These are phyloP conservation scores for Coemansia javaensis DNA, from an alignment of 192 early-diverging fungal species.

Conservation along the genomic window DNA sequence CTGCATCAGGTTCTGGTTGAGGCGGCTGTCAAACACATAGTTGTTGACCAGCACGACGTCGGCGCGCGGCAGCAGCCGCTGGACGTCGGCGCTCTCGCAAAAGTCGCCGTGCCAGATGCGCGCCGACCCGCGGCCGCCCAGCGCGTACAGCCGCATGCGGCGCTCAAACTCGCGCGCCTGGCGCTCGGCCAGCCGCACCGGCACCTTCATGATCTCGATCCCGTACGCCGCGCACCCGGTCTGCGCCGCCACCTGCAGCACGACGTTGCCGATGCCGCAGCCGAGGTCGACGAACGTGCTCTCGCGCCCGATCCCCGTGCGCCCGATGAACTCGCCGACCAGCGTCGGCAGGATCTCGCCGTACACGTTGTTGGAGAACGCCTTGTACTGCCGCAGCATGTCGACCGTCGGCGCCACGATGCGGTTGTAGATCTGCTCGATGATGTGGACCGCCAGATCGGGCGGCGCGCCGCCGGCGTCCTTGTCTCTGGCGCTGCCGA, in stretches of 20 bases:
- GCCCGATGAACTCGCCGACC: conserved; percentile 76
- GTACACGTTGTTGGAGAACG: conserved; percentile 93
- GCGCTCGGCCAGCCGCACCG: conserved; percentile 68
- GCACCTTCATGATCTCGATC: conserved; percentile 88
- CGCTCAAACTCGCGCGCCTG: conserved; percentile 81
- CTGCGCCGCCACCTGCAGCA: conserved; percentile 90
- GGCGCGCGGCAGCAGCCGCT: conserved; percentile 65
- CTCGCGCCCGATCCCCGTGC: conserved; percentile 57
- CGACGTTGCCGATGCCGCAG: conserved; percentile 94
- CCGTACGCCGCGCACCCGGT: conserved; percentile 77
- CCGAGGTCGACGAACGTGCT: conserved; percentile 91
- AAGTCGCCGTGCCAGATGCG: conserved; percentile 80
- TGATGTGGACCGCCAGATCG: conserved; percentile 74
- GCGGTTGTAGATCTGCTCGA: conserved; percentile 86
- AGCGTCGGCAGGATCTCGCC: conserved; percentile 87
- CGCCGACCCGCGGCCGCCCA: conserved; percentile 60
- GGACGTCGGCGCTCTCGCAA: conserved; percentile 65
- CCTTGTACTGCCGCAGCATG: conserved; percentile 72
- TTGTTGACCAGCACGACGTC: conserved; percentile 97
- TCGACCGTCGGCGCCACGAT: conserved; percentile 75
- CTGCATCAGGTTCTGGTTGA: conserved; percentile 79
- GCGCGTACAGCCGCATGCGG: conserved; percentile 67
- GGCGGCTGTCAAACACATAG: conserved; percentile 81
- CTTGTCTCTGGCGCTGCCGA: conserved; percentile 24
- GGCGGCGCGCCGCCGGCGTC: conserved; percentile 48